Evolutionary conservation across 1,284 basidiomycete genomes (phyloP), one percentile per base, ranked within the genome.

Genomic region (Cryptococcus sp.): DNA sequence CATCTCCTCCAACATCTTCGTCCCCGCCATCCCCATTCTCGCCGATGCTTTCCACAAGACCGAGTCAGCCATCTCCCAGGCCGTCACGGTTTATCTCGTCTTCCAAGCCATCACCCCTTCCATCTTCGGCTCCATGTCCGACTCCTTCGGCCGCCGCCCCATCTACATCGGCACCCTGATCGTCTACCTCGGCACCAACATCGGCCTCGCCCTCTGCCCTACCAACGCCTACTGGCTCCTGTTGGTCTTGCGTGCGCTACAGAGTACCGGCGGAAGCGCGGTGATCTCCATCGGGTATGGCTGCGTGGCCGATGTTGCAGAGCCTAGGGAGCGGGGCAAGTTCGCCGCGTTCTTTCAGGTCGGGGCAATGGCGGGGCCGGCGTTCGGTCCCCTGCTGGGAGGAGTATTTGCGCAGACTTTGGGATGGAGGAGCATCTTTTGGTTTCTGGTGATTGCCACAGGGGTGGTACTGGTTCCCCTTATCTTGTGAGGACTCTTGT

Each of bases 91-190:
- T 28, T 77, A 76, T 50, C 67, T 77, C 12, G 56, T 75, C 16
- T 74, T 73, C 49, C 75, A 78, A 60, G 76, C 74, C 8, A 56
- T 78, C 33, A 76, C 75, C 9, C 77, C 77, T 1, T 61, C 60
- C 6, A 68, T 77, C 60, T 72, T 75, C 57, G 77, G 74, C n/a
- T 56, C 66, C 12, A 63, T 72, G 42, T 63, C 61, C 9, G 77
- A 78, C 55, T 62, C 61, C 5, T 72, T 56, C 42, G 70, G 70
- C 24, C 57, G 70, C 43, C 55, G 75, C 35, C 77, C 77, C 3
- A 56, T 77, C 5, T 75, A 74, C 50, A 66, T 78, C 38, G 53
- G 51, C 20, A 74, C 71, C 0, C 63, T 78, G n/a, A 33, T 66
- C 9, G 55, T 78, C 9, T 78, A 77, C 54, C 60, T 77, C 12